phyloP scores from a whole-genome alignment of 1,284 basidiomycete genomes.

The Ustilago esculenta region DNA sequence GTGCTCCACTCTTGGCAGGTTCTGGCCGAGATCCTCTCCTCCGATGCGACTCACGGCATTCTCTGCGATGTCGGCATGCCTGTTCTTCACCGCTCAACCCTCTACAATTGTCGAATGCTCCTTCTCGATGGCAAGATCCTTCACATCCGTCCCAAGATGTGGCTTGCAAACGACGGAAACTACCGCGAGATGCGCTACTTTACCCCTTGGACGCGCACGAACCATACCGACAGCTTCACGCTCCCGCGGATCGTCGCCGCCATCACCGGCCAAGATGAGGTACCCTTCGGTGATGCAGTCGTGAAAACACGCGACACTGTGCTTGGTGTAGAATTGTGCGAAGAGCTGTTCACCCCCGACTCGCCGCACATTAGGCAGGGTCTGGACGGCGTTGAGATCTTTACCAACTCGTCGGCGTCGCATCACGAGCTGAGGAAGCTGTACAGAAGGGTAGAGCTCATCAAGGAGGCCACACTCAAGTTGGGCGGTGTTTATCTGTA shows the following conservation, averaged over 20 bases:
- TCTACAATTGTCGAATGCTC: slow-evolving; percentile 94
- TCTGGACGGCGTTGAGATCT: slow-evolving; percentile 96
- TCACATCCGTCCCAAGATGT: slow-evolving; percentile 97
- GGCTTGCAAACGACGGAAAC: slow-evolving; percentile 98
- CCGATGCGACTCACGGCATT: slow-evolving; percentile 57
- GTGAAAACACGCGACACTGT: slow-evolving; percentile 93
- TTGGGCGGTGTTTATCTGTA: slow-evolving; percentile 96
- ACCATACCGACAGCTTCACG: slow-evolving; percentile 86
- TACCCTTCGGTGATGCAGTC: slow-evolving; percentile 95
- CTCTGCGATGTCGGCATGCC: slow-evolving; percentile 71
- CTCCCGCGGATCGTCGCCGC: slow-evolving; percentile 85
- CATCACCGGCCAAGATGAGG: slow-evolving; percentile 90
- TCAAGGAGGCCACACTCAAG: slow-evolving; percentile 97
- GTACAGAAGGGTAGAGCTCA: slow-evolving; percentile 87
- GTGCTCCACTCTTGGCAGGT: slow-evolving; percentile 64
- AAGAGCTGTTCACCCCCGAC: slow-evolving; percentile 94
- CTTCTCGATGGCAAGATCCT: slow-evolving; percentile 85
- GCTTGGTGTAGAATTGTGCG: slow-evolving; percentile 94
- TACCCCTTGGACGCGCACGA: slow-evolving; percentile 90
- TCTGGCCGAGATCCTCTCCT: slow-evolving; percentile 54
- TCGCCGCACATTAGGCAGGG: slow-evolving; percentile 97
- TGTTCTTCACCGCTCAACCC: slow-evolving; percentile 92
- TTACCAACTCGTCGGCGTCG: slow-evolving; percentile 95
- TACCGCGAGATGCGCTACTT: slow-evolving; percentile 96
- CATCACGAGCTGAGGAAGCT: slow-evolving; percentile 97